Percentiles rank a stretch among this genome's conserved stretches.
Conservation (phyloP, 2,329 filamentous ascomycete species). For the Colletotrichum lini region DNA sequence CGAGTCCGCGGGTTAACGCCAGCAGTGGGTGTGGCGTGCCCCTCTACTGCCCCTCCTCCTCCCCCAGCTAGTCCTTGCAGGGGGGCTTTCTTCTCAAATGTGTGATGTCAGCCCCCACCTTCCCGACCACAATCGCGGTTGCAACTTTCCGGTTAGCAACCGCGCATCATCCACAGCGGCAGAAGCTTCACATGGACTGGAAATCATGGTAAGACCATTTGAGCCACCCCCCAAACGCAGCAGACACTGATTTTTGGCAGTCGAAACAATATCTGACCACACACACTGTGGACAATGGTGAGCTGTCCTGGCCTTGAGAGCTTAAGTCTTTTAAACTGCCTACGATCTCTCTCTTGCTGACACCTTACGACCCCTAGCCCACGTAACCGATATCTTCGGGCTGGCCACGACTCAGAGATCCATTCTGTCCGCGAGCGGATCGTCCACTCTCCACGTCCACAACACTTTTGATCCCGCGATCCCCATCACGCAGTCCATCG, state of each 20-base stretch:
- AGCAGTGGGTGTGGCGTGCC: conserved; percentile 8
- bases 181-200: conserved; percentile 52
- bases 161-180: conserved; percentile 43
- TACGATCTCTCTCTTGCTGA: conserved; percentile 6
- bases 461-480: conserved; percentile 80
- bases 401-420: conserved; percentile 81
- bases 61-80: conserved; percentile 14
- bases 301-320: conserved; percentile 46
- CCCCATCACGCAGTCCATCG: conserved; percentile 83
- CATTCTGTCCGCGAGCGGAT: conserved; percentile 87
- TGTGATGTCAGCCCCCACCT: conserved; percentile 43
- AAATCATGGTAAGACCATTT: conserved; percentile 55
- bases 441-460: conserved; percentile 85
- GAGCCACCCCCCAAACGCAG: no score
- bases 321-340: neutral
- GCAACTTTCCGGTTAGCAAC: conserved; percentile 41
- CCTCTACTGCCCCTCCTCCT: conserved; percentile 37
- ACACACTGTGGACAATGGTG: conserved; percentile 90
- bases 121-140: conserved; percentile 25
- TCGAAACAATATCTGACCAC: conserved; percentile 98
- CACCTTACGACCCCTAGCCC: conserved; percentile 66
- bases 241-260: conserved; percentile 61
- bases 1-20: neutral
- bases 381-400: conserved; percentile 87
- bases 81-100: conserved; percentile 32